phyloP scores from a whole-genome alignment of 1,284 basidiomycete species.

The Phylloboletellus chloephorus region DNA sequence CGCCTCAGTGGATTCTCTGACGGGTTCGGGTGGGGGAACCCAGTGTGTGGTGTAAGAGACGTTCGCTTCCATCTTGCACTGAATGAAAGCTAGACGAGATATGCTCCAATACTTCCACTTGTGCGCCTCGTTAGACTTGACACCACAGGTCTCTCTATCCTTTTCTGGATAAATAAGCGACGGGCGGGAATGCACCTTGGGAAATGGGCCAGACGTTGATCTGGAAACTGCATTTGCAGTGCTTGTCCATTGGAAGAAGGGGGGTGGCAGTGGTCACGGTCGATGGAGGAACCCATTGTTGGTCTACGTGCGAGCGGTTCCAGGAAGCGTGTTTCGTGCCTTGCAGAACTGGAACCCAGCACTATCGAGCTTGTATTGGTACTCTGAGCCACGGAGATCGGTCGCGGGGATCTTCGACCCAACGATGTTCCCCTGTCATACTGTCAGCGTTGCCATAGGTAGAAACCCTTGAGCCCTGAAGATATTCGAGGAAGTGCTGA shows the following conservation, averaged over 20 bases:
- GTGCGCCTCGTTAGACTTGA: slow-evolving; percentile 35
- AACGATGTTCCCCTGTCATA: not conserved
- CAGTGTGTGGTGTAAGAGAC: slow-evolving; percentile 40
- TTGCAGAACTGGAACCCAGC: slow-evolving; percentile 41
- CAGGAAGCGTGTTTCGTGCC: slow-evolving; percentile 28
- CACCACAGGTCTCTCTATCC: slow-evolving; percentile 34
- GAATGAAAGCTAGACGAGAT: not conserved
- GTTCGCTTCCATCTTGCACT: slow-evolving; percentile 28
- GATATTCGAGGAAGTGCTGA: slow-evolving; percentile 7
- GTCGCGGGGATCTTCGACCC: slow-evolving; percentile 10
- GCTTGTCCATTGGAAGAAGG: slow-evolving; percentile 38
- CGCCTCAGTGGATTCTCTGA: slow-evolving; percentile 32
- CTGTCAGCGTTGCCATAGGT: slow-evolving; percentile 1
- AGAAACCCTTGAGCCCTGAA: slow-evolving; percentile 7
- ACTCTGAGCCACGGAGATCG: slow-evolving; percentile 39
- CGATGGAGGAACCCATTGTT: slow-evolving; percentile 41
- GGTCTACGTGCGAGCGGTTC: slow-evolving; percentile 44
- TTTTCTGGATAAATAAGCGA: slow-evolving; percentile 32
- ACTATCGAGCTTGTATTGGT: slow-evolving; percentile 38
- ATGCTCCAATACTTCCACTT: slow-evolving; percentile 44
- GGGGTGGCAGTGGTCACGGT: slow-evolving; percentile 46
- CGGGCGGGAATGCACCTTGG: slow-evolving; percentile 34
- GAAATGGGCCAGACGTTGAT: slow-evolving; percentile 49
- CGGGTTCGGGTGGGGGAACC: slow-evolving; percentile 32
- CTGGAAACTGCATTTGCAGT: slow-evolving; percentile 36